These are phyloP conservation scores for Houttuynia cordata DNA, from an alignment of 164 flowering plant genomes.

Conservation along the genomic window DNA sequence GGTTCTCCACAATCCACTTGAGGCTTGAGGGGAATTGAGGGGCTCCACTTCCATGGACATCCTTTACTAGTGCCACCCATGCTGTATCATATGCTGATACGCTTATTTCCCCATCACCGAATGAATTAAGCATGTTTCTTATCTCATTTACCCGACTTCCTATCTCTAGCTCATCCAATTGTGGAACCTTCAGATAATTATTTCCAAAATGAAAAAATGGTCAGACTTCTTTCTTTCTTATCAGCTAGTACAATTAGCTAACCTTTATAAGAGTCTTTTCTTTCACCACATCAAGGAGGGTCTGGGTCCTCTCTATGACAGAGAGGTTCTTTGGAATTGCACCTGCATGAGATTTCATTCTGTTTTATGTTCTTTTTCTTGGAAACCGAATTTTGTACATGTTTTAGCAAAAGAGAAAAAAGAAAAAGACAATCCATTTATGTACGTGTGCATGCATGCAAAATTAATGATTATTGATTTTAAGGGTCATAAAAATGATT, in stretches of 20 bases:
- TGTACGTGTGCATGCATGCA: not conserved
- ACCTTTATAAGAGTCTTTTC: not conserved
- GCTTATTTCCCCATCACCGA: constrained; percentile 76
- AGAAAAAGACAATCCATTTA: too few relatives aligned
- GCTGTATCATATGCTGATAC: constrained; percentile 87
- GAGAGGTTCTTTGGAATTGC: not conserved
- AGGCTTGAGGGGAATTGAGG: constrained; percentile 75
- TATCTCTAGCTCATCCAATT: constrained; percentile 3
- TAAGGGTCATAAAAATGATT: too few relatives aligned
- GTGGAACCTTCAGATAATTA: constrained; percentile 7
- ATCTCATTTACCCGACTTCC: constrained; percentile 15
- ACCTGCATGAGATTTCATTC: not conserved
- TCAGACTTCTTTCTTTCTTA: too few relatives aligned
- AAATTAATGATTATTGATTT: too few relatives aligned
- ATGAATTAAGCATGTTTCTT: constrained; percentile 32
- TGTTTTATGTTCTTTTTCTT: too few relatives aligned
- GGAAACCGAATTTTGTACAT: too few relatives aligned
- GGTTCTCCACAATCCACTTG: constrained; percentile 63
- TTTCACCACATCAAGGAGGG: not conserved
- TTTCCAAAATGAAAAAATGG: too few relatives aligned
- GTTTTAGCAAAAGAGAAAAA: too few relatives aligned
- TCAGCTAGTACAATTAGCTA: too few relatives aligned
- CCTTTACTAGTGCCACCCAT: constrained; percentile 80
- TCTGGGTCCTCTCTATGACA: not conserved
- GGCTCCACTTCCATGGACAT: constrained; percentile 23